Percentiles rank a stretch among this genome's conserved stretches.
These are phyloP conservation scores for Silene noctiflora DNA, from an alignment of 179 eudicot species.

Conservation along the genomic window DNA sequence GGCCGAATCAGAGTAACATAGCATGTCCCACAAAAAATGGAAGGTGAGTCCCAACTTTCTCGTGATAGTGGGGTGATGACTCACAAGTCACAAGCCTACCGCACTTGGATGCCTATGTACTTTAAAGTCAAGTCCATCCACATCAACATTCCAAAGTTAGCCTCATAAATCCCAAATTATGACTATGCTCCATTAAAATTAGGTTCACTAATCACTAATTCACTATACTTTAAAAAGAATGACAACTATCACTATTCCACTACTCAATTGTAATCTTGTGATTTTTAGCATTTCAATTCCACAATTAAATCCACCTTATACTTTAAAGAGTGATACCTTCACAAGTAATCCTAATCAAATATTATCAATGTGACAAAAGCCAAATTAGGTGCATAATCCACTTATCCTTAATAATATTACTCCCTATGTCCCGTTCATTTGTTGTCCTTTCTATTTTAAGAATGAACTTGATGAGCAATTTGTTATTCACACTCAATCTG, in stretches of 20 bases:
- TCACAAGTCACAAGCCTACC: slow-evolving; percentile 17
- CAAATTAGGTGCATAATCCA: not conserved
- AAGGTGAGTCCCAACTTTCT: slow-evolving; percentile 4
- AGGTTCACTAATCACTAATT: not conserved
- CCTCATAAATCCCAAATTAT: not conserved
- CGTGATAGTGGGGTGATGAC: slow-evolving; percentile 19
- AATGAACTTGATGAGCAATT: too few species aligned
- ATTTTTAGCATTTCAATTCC: not conserved
- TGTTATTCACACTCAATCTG: too few species aligned
- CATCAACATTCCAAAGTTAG: slow-evolving; percentile 9
- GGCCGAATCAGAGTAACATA: too few species aligned
- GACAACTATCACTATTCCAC: not conserved
- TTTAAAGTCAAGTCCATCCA: slow-evolving; percentile 2
- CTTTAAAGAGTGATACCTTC: too few species aligned
- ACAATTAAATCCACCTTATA: not conserved
- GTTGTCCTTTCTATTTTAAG: too few species aligned
- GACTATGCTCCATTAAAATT: not conserved
- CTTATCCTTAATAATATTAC: too few species aligned
- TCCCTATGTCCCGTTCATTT: too few species aligned
- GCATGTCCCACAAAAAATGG: slow-evolving; percentile 6
- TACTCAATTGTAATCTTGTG: not conserved
- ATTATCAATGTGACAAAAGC: not conserved
- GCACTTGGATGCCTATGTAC: not conserved
- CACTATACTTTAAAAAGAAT: slow-evolving; percentile 5
- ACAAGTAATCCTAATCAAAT: too few species aligned